Evolutionary conservation across 371 early-diverging fungal genomes (phyloP).

Genomic region (Mucor indicus): DNA sequence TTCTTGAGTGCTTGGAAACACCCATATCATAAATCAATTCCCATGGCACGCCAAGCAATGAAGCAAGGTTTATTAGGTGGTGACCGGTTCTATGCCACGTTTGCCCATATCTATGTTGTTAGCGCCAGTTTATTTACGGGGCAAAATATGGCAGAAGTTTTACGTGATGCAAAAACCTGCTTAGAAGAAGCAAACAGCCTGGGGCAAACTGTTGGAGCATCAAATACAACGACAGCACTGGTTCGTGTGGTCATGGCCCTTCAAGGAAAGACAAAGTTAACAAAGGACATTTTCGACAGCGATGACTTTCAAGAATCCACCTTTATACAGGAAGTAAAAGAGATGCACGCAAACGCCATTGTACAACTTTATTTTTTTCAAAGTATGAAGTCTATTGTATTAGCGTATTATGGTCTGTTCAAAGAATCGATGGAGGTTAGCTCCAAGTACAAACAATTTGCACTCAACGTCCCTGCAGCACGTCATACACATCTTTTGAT

Average conservation of each 20-base stretch:
- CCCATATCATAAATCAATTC: slow-evolving; percentile 31
- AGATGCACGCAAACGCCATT: background rate
- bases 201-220: slow-evolving; percentile 22
- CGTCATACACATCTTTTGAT: slow-evolving; percentile 40
- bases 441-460: slow-evolving; percentile 19
- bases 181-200: slow-evolving; percentile 29
- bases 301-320: slow-evolving; percentile 26
- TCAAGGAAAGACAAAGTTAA: slow-evolving; percentile 39
- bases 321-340: slow-evolving; percentile 16
- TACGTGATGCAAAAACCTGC: slow-evolving; percentile 37
- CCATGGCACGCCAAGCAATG: slow-evolving; percentile 33
- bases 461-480: slow-evolving; percentile 27
- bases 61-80: slow-evolving; percentile 41
- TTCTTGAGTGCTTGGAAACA: slow-evolving; percentile 40
- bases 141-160: slow-evolving; percentile 31
- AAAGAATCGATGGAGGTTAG: slow-evolving; percentile 27
- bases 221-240: slow-evolving; percentile 22
- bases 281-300: slow-evolving; percentile 36
- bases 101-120: slow-evolving; percentile 36
- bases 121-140: slow-evolving; percentile 30
- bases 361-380: slow-evolving; percentile 26
- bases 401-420: slow-evolving; percentile 32
- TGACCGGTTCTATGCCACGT: slow-evolving; percentile 39
- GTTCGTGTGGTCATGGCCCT: slow-evolving; percentile 36
- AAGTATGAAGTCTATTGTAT: slow-evolving; percentile 27